Percentiles rank a stretch among this genome's conserved stretches.
These are phyloP conservation scores for Rhynchosporium secalis DNA, from an alignment of 2,329 filamentous ascomycete species.

Conservation along the genomic window DNA sequence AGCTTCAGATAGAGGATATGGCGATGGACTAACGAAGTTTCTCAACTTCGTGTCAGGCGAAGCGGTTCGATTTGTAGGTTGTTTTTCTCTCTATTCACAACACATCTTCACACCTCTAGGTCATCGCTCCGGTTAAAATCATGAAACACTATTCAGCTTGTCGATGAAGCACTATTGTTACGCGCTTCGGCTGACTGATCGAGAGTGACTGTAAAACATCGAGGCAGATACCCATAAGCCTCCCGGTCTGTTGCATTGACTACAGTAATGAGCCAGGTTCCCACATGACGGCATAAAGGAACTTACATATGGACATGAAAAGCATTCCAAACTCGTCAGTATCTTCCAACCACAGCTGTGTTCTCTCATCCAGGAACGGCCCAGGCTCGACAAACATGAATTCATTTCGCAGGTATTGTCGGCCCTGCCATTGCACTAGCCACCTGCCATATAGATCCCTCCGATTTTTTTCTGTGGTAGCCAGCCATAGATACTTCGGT, in stretches of 20 bases:
- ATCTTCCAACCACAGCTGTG: slow-evolving; percentile 46
- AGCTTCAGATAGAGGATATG: too few relatives aligned
- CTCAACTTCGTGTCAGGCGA: too few relatives aligned
- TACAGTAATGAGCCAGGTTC: slow-evolving; percentile 1
- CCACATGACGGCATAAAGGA: not conserved
- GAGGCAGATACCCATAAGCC: slow-evolving; percentile 3
- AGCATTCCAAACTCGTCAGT: slow-evolving; percentile 45
- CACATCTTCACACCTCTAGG: too few relatives aligned
- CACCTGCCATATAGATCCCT: slow-evolving; percentile 39
- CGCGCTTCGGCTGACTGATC: not conserved
- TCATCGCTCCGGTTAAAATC: too few relatives aligned
- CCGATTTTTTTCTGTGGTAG: slow-evolving; percentile 40
- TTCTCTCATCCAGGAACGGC: slow-evolving; percentile 37
- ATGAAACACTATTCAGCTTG: not conserved
- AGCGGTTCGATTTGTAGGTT: too few relatives aligned
- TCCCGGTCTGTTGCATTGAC: slow-evolving; percentile 16
- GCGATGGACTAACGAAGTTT: too few relatives aligned
- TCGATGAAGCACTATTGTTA: not conserved
- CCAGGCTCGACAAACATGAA: slow-evolving; percentile 39
- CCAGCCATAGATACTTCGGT: slow-evolving; percentile 44
- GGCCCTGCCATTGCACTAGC: slow-evolving; percentile 41
- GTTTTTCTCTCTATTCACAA: too few relatives aligned
- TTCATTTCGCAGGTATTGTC: slow-evolving; percentile 39
- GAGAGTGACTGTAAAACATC: slow-evolving; percentile 2
- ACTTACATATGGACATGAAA: slow-evolving; percentile 43